Conservation (phyloP, 2,329 filamentous ascomycete genomes). For the Madurella fahalii region DNA sequence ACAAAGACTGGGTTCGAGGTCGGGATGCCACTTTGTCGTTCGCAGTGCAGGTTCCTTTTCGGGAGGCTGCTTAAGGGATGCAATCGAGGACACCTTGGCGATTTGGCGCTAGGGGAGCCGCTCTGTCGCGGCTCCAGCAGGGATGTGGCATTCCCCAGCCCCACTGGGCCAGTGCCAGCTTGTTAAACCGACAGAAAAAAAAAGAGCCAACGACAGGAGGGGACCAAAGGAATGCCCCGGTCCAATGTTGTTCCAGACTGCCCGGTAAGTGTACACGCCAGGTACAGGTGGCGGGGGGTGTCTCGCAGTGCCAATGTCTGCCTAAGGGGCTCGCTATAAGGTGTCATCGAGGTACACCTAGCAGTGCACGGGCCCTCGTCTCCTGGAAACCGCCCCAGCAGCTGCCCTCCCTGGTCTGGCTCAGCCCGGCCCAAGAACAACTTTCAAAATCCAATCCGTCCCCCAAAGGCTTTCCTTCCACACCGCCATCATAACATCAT, state of each 20-base stretch:
- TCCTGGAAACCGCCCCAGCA: conserved; percentile 9
- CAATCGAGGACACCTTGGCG: conserved; percentile 26
- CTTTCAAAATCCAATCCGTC: conserved; percentile 30
- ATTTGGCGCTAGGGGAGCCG: conserved; percentile 14
- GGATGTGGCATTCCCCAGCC: background rate
- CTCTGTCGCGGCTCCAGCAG: background rate
- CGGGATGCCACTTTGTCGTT: conserved; percentile 8
- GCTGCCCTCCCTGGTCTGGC: conserved; percentile 21
- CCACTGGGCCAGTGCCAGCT: conserved; percentile 7
- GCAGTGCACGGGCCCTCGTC: conserved; percentile 15
- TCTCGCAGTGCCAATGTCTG: conserved; percentile 1
- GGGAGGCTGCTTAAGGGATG: conserved; percentile 10
- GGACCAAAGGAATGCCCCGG: conserved; percentile 13
- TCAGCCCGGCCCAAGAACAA: conserved; percentile 27
- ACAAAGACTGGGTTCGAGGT: conserved; percentile 8
- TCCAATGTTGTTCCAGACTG: conserved; percentile 23
- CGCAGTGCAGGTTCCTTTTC: conserved; percentile 12
- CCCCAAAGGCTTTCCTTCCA: conserved; percentile 26
- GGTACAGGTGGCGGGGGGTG: conserved; percentile 11
- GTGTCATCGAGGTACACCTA: conserved; percentile 11
- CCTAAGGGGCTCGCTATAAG: conserved; percentile 14
- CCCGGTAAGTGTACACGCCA: conserved; percentile 7
- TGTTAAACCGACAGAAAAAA: conserved; percentile 11
- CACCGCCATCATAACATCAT: conserved; percentile 28
- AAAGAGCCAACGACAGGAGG: too few species aligned